Evolutionary conservation across 768 basidiomycete species (phyloP), one percentile per base, ranked within the genome.

Genomic region (Termitomyces sp.): DNA sequence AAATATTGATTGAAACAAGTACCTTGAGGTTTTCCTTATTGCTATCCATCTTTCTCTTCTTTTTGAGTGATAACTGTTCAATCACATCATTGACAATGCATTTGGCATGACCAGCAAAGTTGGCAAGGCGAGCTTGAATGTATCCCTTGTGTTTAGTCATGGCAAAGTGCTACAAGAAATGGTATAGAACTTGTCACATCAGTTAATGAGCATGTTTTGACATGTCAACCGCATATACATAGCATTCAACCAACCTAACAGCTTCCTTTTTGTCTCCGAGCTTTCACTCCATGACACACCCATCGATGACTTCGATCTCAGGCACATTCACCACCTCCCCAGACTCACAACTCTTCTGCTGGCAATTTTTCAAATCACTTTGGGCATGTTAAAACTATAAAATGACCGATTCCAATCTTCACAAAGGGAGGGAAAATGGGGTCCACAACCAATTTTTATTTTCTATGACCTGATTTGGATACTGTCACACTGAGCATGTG

Each of bases 321-420:
- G 72, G 14, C 69, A 80, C 54, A 76, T 87, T 21, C 80, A 82
- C 54, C 79, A 78, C 57, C 76, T 87, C 16, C 83, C 80, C 4
- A 75, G 71, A 45, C 34, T 34, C 34, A 34, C 34, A 10, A 34
- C 14, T 37, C 14, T 12, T 37, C 11, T 37, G 14, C 14, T 11
- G 14, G 35, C 35, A 37, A 37, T 37, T 8, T 1, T 3, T 4
- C 16, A 37, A 11, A 37, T 37, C 11, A 37, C 10, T 37, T 37
- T 16, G 16, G 8, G 11, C 11, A 16, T 37, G 11, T 16, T 37
- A 14, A 37, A 37, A 12, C 14, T 11, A 37, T 14, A 37, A 37
- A 37, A 16, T 37, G 35, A 37, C 35, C 4, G 35, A 37, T 37
- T 37, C 14, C 4, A 14, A 37, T 37, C 35, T 37, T 37, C 16